Percentiles rank a stretch among this genome's conserved stretches.
phyloP scores from a whole-genome alignment of 78 protist species.

The Diacronema lutheri region DNA sequence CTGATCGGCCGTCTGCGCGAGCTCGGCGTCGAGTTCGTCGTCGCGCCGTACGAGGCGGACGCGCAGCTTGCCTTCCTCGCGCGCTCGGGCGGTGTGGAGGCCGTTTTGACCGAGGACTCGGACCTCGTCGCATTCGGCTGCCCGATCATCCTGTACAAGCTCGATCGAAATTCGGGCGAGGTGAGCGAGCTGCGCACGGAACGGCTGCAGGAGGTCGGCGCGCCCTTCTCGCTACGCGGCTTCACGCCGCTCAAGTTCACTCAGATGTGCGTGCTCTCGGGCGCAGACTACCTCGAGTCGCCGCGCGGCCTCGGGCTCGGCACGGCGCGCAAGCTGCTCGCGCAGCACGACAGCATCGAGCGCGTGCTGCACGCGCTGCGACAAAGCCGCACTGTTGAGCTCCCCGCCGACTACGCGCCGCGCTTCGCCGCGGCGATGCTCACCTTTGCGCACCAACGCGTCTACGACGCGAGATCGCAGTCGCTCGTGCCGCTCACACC shows the following conservation, averaged over 20 bases:
- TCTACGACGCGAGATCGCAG: background rate
- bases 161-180: background rate
- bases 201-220: too few species aligned
- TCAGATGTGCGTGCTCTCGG: background rate
- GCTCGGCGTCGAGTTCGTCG: background rate
- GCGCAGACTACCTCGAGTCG: background rate
- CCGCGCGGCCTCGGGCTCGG: background rate
- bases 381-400: too few species aligned
- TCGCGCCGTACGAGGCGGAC: slow-evolving; percentile 63
- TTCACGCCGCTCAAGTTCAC: background rate
- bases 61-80: slow-evolving; percentile 40
- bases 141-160: background rate
- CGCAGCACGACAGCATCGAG: background rate
- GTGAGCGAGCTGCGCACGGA: background rate
- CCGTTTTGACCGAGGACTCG: background rate
- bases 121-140: background rate
- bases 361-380: too few species aligned
- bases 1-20: background rate
- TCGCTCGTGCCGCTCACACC: background rate
- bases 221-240: background rate
- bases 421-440: background rate
- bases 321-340: background rate
- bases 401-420: background rate
- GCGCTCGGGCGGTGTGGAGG: background rate
- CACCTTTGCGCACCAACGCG: background rate